phyloP scores from a whole-genome alignment of 805 yeast genomes.

The Lipomyces orientalis region DNA sequence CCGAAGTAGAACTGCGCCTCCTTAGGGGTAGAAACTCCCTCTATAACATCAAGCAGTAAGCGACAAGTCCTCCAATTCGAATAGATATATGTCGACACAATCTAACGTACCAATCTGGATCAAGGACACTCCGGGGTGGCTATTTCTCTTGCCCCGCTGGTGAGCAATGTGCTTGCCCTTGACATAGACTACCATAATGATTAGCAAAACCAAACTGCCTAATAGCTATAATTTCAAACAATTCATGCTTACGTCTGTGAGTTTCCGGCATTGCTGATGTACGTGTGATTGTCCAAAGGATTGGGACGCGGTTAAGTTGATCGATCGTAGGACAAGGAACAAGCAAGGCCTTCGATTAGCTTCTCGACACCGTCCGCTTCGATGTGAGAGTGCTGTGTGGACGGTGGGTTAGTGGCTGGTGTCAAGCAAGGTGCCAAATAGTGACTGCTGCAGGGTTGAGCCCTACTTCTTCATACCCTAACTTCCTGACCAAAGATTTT shows the following conservation, averaged over 20 bases:
- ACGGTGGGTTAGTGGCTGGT: neutral
- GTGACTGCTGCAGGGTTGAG: constrained; percentile 26
- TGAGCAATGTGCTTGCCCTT: constrained; percentile 99
- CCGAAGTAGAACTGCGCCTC: constrained; percentile 99
- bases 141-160: constrained; percentile 99
- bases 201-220: neutral
- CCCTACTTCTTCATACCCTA: constrained; percentile 1
- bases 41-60: constrained; percentile 45
- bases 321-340: neutral
- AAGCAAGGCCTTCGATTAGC: neutral
- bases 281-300: constrained; percentile 8
- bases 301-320: neutral
- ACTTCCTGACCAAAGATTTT: constrained; percentile 5
- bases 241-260: constrained; percentile 85
- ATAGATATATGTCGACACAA: neutral
- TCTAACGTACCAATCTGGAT: constrained; percentile 65
- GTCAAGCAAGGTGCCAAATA: neutral
- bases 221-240: constrained; percentile 42
- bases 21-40: constrained; percentile 88
- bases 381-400: neutral
- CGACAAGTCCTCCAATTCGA: neutral
- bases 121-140: constrained; percentile 97
- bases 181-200: constrained; percentile 79
- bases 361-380: neutral
- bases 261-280: constrained; percentile 82